Percentiles rank a stretch among this genome's conserved stretches.
Evolutionary conservation across 208 protist species (phyloP).

Genomic region (Endotrypanum monterogeii): DNA sequence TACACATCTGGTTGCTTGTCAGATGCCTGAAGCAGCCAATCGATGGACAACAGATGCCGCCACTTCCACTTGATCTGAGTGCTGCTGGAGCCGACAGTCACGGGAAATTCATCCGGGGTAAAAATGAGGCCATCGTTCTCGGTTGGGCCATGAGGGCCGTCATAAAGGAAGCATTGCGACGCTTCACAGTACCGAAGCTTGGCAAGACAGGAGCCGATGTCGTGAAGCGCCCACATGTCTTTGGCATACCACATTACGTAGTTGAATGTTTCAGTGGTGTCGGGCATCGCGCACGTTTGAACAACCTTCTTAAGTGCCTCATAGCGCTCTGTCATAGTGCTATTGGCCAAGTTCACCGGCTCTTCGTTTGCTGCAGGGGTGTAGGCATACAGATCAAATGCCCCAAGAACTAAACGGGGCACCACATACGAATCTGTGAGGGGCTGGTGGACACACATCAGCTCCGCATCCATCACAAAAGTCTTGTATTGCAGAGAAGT

Average conservation of each 20-base stretch:
- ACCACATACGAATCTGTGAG: background rate
- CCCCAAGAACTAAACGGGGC: slow-evolving; percentile 37
- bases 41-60: slow-evolving; percentile 70
- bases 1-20: slow-evolving; percentile 36
- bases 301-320: slow-evolving; percentile 34
- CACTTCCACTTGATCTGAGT: slow-evolving; percentile 88
- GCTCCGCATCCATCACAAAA: slow-evolving; percentile 68
- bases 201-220: slow-evolving; percentile 40
- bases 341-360: slow-evolving; percentile 8
- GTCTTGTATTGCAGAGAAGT: slow-evolving; percentile 12
- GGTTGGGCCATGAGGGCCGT: slow-evolving; percentile 48
- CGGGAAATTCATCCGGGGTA: slow-evolving; percentile 68
- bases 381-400: slow-evolving; percentile 60
- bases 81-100: slow-evolving; percentile 58
- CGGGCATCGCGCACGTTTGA: slow-evolving; percentile 16
- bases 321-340: slow-evolving; percentile 49
- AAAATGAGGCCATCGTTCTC: slow-evolving; percentile 85
- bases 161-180: slow-evolving; percentile 42
- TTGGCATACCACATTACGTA: slow-evolving; percentile 57
- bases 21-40: slow-evolving; percentile 53
- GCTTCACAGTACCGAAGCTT: slow-evolving; percentile 26
- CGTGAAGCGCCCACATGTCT: slow-evolving; percentile 53
- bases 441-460: slow-evolving; percentile 40
- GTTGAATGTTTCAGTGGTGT: background rate
- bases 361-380: slow-evolving; percentile 11